A percentile compares a stretch with the other conserved stretches of the same genome.
Evolutionary conservation across 768 basidiomycete species (phyloP).

Genomic region (Lactarius hengduanensis): DNA sequence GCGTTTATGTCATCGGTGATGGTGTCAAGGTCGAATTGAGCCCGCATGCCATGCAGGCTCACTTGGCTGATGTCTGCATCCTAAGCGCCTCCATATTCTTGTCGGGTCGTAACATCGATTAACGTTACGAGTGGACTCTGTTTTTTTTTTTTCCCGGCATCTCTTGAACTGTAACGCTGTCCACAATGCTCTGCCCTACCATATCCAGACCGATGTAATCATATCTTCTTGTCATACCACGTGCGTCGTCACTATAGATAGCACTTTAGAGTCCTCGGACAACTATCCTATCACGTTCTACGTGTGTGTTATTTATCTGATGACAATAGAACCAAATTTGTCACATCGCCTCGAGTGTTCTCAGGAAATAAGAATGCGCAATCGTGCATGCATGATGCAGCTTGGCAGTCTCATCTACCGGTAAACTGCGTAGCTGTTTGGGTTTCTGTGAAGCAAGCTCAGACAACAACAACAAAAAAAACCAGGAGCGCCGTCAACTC

Average conservation of each 20-base stretch:
- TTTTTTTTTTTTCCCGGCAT: neutral
- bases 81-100: slow-evolving; percentile 29
- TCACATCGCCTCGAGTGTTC: slow-evolving; percentile 23
- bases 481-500: slow-evolving; percentile 33
- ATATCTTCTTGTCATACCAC: neutral
- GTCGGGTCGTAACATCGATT: slow-evolving; percentile 27
- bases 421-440: slow-evolving; percentile 21
- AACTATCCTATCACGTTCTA: neutral
- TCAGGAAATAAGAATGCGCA: slow-evolving; percentile 25
- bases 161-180: neutral
- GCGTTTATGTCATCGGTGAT: slow-evolving; percentile 16
- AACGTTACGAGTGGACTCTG: neutral
- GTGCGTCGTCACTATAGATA: neutral
- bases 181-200: neutral
- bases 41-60: slow-evolving; percentile 24
- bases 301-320: slow-evolving; percentile 11
- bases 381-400: slow-evolving; percentile 23
- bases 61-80: slow-evolving; percentile 27
- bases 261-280: neutral
- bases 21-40: slow-evolving; percentile 27
- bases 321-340: neutral
- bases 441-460: slow-evolving; percentile 10
- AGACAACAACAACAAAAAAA: neutral
- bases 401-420: slow-evolving; percentile 24
- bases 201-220: neutral